phyloP scores from a whole-genome alignment of 2,329 filamentous ascomycete species.

The Coniella lustricola region DNA sequence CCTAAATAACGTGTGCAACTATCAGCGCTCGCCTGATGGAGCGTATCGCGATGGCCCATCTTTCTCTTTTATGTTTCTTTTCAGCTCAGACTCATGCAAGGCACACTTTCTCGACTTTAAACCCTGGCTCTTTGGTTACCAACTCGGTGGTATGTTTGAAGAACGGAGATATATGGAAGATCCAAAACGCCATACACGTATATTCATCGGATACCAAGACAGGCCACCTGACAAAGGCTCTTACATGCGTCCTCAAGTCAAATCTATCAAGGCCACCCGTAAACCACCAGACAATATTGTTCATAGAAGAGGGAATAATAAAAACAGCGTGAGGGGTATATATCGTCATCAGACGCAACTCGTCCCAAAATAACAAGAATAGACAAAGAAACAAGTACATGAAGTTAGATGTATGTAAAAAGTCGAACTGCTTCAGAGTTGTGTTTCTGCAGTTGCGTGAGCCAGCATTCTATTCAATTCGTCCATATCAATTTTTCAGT shows the following conservation, averaged over 20 bases:
- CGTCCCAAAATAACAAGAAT: conserved; percentile 4
- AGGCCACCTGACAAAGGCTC: not conserved
- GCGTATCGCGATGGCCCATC: too few relatives aligned
- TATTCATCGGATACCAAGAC: not conserved
- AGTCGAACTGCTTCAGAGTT: not conserved
- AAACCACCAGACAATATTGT: conserved; percentile 3
- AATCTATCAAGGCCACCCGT: conserved; percentile 4
- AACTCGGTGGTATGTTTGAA: too few relatives aligned
- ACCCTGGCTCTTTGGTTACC: too few relatives aligned
- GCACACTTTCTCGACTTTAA: too few relatives aligned
- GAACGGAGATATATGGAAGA: too few relatives aligned
- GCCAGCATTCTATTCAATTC: not conserved
- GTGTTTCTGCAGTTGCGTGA: not conserved
- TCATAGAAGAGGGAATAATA: not conserved
- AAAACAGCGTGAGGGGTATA: conserved; percentile 11
- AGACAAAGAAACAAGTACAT: conserved; percentile 2
- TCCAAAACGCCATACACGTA: conserved; percentile 3
- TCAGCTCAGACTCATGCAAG: too few relatives aligned
- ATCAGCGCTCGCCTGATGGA: too few relatives aligned
- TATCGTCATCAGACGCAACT: conserved; percentile 12
- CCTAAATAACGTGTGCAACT: too few relatives aligned
- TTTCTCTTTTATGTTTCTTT: too few relatives aligned
- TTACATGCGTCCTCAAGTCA: conserved; percentile 16
- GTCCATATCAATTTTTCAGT: not conserved
- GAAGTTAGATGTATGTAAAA: not conserved